Conservation (phyloP, 371 early-diverging fungal species). For the Sporodiniella umbellata region DNA sequence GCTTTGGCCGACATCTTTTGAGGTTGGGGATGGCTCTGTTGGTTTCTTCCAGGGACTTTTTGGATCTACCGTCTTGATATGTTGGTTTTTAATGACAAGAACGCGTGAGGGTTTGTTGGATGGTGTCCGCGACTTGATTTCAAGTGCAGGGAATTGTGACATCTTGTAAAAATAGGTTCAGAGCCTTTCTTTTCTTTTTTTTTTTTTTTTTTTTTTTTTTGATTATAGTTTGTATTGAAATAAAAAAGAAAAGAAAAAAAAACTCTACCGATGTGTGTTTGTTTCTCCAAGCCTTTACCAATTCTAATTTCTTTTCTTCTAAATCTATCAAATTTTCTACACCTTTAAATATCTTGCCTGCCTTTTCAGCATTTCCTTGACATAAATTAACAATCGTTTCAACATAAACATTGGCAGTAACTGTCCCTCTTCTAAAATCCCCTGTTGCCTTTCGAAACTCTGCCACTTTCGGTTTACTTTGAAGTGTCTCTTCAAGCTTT, state of each 20-base stretch:
- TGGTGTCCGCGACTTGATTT: slow-evolving; percentile 1
- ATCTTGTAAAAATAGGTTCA: too few species aligned
- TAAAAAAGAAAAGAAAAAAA: neutral
- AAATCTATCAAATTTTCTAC: slow-evolving; percentile 54
- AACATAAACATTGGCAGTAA: slow-evolving; percentile 58
- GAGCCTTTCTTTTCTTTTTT: too few species aligned
- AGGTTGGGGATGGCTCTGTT: neutral
- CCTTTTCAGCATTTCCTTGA: slow-evolving; percentile 36
- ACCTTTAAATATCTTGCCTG: slow-evolving; percentile 50
- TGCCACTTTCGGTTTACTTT: slow-evolving; percentile 46
- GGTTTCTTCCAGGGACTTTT: slow-evolving; percentile 19
- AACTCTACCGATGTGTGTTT: slow-evolving; percentile 49
- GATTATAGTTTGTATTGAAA: too few species aligned
- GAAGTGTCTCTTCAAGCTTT: slow-evolving; percentile 40
- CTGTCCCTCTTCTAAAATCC: slow-evolving; percentile 48
- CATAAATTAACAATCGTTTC: slow-evolving; percentile 50
- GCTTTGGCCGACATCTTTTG: slow-evolving; percentile 4
- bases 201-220: too few species aligned
- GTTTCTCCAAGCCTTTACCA: slow-evolving; percentile 72
- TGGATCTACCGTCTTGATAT: neutral
- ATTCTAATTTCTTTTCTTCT: slow-evolving; percentile 56
- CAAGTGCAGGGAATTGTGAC: slow-evolving; percentile 26
- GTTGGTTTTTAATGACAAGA: slow-evolving; percentile 13
- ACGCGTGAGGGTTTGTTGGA: slow-evolving; percentile 11
- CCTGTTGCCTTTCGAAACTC: slow-evolving; percentile 61